Percentiles rank a stretch among this genome's conserved stretches.
Evolutionary conservation across 2,329 filamentous ascomycete genomes (phyloP).

Genomic region (Sporothrix pallida): DNA sequence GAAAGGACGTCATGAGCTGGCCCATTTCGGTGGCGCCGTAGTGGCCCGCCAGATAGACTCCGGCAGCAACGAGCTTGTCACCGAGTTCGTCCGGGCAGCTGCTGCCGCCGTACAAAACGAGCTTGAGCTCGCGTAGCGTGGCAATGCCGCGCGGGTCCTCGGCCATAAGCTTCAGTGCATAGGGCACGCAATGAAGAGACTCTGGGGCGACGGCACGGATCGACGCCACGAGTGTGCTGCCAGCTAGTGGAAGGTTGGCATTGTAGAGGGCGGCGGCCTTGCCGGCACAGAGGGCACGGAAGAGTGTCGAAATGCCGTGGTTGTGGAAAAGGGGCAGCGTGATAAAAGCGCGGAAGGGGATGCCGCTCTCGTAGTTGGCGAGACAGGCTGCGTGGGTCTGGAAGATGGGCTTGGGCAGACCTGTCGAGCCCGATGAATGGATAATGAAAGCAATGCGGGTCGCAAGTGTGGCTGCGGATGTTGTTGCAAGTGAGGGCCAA

Average conservation of each 20-base stretch:
- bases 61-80: constrained; percentile 56
- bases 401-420: constrained; percentile 67
- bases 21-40: constrained; percentile 69
- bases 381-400: constrained; percentile 60
- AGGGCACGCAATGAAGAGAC: constrained; percentile 67
- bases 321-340: constrained; percentile 65
- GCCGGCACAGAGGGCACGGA: constrained; percentile 57
- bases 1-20: constrained; percentile 65
- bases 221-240: constrained; percentile 49
- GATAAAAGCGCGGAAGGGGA: constrained; percentile 56
- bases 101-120: constrained; percentile 64
- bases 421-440: constrained; percentile 58
- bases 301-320: constrained; percentile 62
- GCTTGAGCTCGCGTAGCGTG: constrained; percentile 52
- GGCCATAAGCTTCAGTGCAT: constrained; percentile 66
- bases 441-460: constrained; percentile 42
- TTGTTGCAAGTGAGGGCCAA: constrained; percentile 37
- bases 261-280: constrained; percentile 61
- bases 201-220: constrained; percentile 53
- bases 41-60: constrained; percentile 61
- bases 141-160: constrained; percentile 62
- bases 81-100: constrained; percentile 65
- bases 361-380: constrained; percentile 51
- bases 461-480: constrained; percentile 42
- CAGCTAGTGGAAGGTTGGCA: constrained; percentile 57